Percentiles rank a stretch among this genome's conserved stretches.
Evolutionary conservation across 768 basidiomycete genomes (phyloP).

Genomic region (Pisolithus microcarpus): DNA sequence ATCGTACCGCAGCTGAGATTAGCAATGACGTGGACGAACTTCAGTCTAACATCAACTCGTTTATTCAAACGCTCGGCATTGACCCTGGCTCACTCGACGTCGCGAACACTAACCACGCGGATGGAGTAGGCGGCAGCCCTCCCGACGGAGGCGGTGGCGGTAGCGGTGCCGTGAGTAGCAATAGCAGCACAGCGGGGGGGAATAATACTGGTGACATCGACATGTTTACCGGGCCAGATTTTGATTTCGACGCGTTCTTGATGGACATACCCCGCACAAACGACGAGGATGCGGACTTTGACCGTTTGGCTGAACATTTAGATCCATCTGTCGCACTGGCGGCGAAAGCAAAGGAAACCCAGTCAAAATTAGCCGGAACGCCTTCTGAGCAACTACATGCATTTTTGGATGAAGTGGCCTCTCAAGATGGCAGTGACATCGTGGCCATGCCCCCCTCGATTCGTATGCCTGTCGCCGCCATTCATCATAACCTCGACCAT

Average conservation of each 20-base stretch:
- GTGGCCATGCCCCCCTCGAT: background rate
- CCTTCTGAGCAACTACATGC: constrained; percentile 34
- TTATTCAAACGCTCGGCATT: constrained; percentile 66
- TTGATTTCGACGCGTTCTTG: constrained; percentile 36
- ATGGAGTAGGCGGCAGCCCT: constrained; percentile 5
- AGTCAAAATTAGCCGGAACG: constrained; percentile 23
- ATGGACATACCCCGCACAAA: constrained; percentile 31
- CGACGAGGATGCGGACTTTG: constrained; percentile 24
- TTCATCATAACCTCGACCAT: background rate
- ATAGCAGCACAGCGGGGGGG: background rate
- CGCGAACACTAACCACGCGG: constrained; percentile 1
- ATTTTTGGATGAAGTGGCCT: constrained; percentile 37
- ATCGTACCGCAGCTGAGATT: constrained; percentile 57
- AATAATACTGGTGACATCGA: constrained; percentile 5
- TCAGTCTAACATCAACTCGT: constrained; percentile 57
- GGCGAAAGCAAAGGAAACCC: constrained; percentile 20
- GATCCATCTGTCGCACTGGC: constrained; percentile 23
- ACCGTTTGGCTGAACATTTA: constrained; percentile 28
- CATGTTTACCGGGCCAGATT: constrained; percentile 20
- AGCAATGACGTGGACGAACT: constrained; percentile 67
- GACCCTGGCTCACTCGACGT: constrained; percentile 36
- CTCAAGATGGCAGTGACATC: constrained; percentile 22
- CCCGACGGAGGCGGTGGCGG: background rate
- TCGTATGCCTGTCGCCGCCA: background rate
- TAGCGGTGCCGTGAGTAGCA: background rate